Evolutionary conservation across 306 rosid genomes (phyloP), one percentile per base, ranked within the genome.

Genomic region (Clitoria ternatea): DNA sequence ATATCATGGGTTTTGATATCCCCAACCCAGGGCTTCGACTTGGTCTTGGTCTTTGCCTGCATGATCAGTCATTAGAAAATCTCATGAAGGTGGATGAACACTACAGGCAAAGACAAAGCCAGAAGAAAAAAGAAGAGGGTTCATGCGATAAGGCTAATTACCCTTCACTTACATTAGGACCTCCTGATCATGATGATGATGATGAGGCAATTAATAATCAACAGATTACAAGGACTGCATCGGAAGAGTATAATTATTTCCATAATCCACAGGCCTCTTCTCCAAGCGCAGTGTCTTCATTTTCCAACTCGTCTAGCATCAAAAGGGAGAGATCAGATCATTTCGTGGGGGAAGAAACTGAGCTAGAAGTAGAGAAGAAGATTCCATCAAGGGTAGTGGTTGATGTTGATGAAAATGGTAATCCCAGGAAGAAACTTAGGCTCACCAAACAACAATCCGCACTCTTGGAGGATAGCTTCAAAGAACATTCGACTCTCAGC

Each of bases 381-480:
- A 32, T 33, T 36, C 62, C 20, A 39, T 79, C 82, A 22, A 80
- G 70, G 52, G 53, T 63, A 7, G 48, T 17, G n/a, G 81, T 47
- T 14, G 78, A 72, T 49, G 79, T 72, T 10, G 87, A 88, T 10
- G 88, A 79, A 3, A 63, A 78, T 24, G 85, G 82, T 60, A 77
- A 78, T 75, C 80, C 87, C 64, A 83, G 89, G 71, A 94, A 94
- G 87, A 94, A 94, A 77, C 96, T 94, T 17, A 82, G 97, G 79
- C 92, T 94, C 57, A 84, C 89, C 15, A 89, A 89, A 82, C 44
- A 90, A 50, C 98, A 94, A 79, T 84, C 98, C 2, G 81, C 81
- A 40, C 33, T 86, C 26, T 78, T 94, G 45, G 98, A 94, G 62
- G 89, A 85, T 22, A 85, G 76, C 75, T 82, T 82, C 83, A 82